Evolutionary conservation across 176 grass and related monocot species (phyloP).

Genomic region (Rhipidocladum racemiflorum): DNA sequence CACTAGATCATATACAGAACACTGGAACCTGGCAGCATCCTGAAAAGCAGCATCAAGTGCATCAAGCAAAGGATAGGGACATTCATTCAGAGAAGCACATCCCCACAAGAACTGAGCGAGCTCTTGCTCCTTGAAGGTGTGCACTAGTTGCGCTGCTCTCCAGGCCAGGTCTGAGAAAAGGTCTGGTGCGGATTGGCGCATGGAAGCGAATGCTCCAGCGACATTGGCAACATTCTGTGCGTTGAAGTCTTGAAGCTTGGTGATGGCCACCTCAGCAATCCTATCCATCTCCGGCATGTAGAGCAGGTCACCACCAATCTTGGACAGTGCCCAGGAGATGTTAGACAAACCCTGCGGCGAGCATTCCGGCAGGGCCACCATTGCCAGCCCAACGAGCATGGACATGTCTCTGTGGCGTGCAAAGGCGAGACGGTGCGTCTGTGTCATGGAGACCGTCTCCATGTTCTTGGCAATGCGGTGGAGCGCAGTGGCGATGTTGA

Average conservation of each 20-base stretch:
- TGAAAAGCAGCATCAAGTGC: slow-evolving; percentile 57
- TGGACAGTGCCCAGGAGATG: slow-evolving; percentile 94
- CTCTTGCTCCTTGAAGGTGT: slow-evolving; percentile 75
- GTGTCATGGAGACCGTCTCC: slow-evolving; percentile 71
- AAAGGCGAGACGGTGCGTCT: slow-evolving; percentile 63
- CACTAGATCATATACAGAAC: slow-evolving; percentile 15
- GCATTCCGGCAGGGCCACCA: slow-evolving; percentile 75
- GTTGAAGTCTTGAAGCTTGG: slow-evolving; percentile 72
- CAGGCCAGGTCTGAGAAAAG: slow-evolving; percentile 52
- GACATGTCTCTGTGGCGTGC: slow-evolving; percentile 86
- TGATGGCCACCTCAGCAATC: slow-evolving; percentile 63
- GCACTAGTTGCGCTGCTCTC: slow-evolving; percentile 53
- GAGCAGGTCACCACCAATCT: slow-evolving; percentile 78
- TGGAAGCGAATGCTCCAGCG: slow-evolving; percentile 73
- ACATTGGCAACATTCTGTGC: slow-evolving; percentile 86
- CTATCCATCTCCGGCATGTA: slow-evolving; percentile 88
- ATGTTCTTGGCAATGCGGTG: slow-evolving; percentile 98
- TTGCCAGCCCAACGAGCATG: slow-evolving; percentile 83
- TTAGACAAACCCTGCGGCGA: slow-evolving; percentile 77
- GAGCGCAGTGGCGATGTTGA: slow-evolving; percentile 87
- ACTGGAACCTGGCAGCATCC: slow-evolving; percentile 26
- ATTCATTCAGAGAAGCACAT: slow-evolving; percentile 75
- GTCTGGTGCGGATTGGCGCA: slow-evolving; percentile 72
- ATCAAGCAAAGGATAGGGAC: slow-evolving; percentile 47
- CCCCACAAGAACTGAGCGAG: slow-evolving; percentile 86